Evolutionary conservation across 2,329 filamentous ascomycete genomes (phyloP), one percentile per base, ranked within the genome.

Genomic region (Nemania abortiva): DNA sequence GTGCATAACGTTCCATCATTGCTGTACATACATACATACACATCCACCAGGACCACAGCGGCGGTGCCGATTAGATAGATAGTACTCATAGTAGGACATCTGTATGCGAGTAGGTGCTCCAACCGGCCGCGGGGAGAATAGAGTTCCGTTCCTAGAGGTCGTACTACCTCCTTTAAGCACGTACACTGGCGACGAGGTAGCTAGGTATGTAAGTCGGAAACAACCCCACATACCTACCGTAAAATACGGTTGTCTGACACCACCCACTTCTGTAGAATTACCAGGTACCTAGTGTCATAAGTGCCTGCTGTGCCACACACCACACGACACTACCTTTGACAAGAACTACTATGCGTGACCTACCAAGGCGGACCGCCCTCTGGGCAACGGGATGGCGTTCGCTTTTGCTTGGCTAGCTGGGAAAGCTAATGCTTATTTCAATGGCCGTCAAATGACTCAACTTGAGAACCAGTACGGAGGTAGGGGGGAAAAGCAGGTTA

Each of bases 41-140:
- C 24, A 27, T 27, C 24, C 24, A 27, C 52, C 50, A 63, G 56
- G 24, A 42, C 59, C 49, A 55, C 58, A 47, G 45, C 57, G 63
- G 66, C 29, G 59, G 58, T 45, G 66, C 63, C 66, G 66, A 69
- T 42, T 61, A 55, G 42, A 27, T 47, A 47, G 42, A 27, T 47
- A 47, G 42, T 37, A 37, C 34, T 2, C 34, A 37, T 37, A 37
- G 11, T 11, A 37, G 7, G 34, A 37, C 34, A 29, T 29, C 49
- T 52, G 20, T 20, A 15, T 29, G 20, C 15, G 10, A 2, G 10
- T 31, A 29, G 22, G 1, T 45, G 45, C 27, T 56, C 24, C 34
- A 42, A 34, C 49, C 59, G 54, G 59, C n/a, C 61, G 63, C 62
- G 62, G 66, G 34, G 37, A 54, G 66, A 57, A 29, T 49, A 60